Evolutionary conservation across 768 basidiomycete genomes (phyloP).

Genomic region (Sutorius australiensis): DNA sequence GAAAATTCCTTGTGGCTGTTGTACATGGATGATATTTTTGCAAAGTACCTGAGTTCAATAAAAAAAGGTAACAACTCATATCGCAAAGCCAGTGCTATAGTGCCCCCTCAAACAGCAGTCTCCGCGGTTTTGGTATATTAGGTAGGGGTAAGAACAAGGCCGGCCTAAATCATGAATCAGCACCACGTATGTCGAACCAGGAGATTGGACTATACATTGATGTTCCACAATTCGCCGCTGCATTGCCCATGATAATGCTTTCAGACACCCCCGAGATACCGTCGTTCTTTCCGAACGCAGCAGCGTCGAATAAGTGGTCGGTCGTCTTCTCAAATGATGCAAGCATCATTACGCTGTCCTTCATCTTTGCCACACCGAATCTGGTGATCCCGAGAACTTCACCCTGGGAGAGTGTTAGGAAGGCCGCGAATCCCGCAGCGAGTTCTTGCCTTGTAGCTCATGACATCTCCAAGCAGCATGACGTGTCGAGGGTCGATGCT

Average conservation of each 20-base stretch:
- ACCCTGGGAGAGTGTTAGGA: slow-evolving; percentile 50
- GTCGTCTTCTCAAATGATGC: slow-evolving; percentile 99
- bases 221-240: slow-evolving; percentile 90
- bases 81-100: slow-evolving; percentile 11
- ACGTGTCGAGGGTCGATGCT: slow-evolving; percentile 98
- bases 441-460: slow-evolving; percentile 84
- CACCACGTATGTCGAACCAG: neutral
- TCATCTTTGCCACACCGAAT: slow-evolving; percentile 99
- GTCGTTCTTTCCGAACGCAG: slow-evolving; percentile 94
- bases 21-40: neutral
- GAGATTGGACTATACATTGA: slow-evolving; percentile 62
- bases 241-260: slow-evolving; percentile 99
- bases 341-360: slow-evolving; percentile 97
- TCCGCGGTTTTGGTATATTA: slow-evolving; percentile 33
- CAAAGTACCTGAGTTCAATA: neutral
- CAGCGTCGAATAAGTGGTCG: slow-evolving; percentile 97
- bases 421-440: neutral
- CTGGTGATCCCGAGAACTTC: slow-evolving; percentile 98
- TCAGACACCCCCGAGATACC: slow-evolving; percentile 96
- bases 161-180: slow-evolving; percentile 28
- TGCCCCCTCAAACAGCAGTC: slow-evolving; percentile 34
- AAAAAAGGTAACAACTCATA: neutral
- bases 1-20: neutral
- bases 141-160: slow-evolving; percentile 33
- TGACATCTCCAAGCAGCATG: slow-evolving; percentile 97